A percentile compares a stretch with the other conserved stretches of the same genome.
These are phyloP conservation scores for Pseudotsuga menziesii DNA, from an alignment of 75 land plant species.

Conservation along the genomic window DNA sequence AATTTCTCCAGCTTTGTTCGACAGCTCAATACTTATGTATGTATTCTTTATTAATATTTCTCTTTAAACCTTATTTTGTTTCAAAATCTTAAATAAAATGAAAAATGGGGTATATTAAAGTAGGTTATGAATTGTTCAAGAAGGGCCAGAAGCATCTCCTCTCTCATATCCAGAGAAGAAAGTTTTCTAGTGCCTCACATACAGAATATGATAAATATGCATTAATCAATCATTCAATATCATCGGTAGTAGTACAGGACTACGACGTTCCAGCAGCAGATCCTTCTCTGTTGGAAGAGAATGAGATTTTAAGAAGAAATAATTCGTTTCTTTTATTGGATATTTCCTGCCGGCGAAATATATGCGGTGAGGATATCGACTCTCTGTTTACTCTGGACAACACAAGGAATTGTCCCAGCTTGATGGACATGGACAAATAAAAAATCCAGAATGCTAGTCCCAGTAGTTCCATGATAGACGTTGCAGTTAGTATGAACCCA, in stretches of 20 bases:
- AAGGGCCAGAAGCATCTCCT: conserved; percentile 77
- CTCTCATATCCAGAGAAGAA: conserved; percentile 83
- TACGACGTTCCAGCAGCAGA: background rate
- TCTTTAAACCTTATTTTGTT: too few species aligned
- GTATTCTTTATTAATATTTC: conserved; percentile 6
- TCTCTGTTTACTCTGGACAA: background rate
- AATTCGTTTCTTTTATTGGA: conserved; percentile 73
- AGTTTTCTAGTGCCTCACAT: background rate
- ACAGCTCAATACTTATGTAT: conserved; percentile 95
- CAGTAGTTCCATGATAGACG: conserved; percentile 5
- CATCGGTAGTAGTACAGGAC: background rate
- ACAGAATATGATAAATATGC: background rate
- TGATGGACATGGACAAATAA: conserved; percentile 8
- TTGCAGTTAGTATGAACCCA: background rate
- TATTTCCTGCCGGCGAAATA: conserved; percentile 60
- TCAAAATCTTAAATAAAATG: too few species aligned
- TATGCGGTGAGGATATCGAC: conserved; percentile 49
- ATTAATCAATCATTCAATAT: background rate
- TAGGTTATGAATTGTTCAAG: conserved; percentile 82
- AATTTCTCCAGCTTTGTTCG: conserved; percentile 79
- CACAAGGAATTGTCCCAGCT: background rate
- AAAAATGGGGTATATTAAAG: too few species aligned
- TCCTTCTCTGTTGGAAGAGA: conserved; percentile 68
- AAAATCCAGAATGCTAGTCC: background rate
- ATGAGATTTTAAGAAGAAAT: conserved; percentile 70